Evolutionary conservation across 768 basidiomycete species (phyloP).

Genomic region (Naganishia onofrii): DNA sequence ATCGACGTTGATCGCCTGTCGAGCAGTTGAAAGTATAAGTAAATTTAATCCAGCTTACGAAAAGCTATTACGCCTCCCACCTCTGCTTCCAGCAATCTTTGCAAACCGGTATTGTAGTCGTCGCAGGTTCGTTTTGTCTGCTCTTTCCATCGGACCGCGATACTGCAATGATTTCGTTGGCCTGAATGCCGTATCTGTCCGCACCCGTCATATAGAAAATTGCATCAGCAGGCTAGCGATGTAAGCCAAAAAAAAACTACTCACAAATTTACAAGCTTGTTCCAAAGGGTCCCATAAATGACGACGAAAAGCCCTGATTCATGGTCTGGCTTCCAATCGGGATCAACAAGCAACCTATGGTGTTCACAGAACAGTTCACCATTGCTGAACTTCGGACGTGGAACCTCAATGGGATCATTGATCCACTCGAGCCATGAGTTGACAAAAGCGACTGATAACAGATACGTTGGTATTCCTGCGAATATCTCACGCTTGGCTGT

Average conservation of each 20-base stretch:
- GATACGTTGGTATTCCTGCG: slow-evolving; percentile 4
- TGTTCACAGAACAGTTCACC: slow-evolving; percentile 6
- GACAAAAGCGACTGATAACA: slow-evolving; percentile 11
- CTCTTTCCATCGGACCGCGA: not conserved
- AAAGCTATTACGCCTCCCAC: not conserved
- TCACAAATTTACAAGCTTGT: not conserved
- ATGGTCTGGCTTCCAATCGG: slow-evolving; percentile 15
- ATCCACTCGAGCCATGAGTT: slow-evolving; percentile 13
- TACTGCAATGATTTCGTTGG: not conserved
- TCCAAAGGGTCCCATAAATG: not conserved
- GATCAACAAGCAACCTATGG: slow-evolving; percentile 3
- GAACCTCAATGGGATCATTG: slow-evolving; percentile 10
- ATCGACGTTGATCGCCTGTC: not conserved
- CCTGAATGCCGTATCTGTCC: slow-evolving; percentile 2
- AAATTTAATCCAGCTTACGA: not conserved
- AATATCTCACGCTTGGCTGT: not conserved
- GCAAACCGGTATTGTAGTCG: not conserved
- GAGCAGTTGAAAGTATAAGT: not conserved
- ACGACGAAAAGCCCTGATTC: slow-evolving; percentile 1
- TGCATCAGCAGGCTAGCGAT: not conserved
- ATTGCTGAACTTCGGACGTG: slow-evolving; percentile 6
- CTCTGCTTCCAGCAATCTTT: slow-evolving; percentile 7
- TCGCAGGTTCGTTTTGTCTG: not conserved
- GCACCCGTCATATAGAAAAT: no score
- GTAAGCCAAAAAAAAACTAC: not conserved